phyloP scores from a whole-genome alignment of 177 flowering plant species.

The Telopea speciosissima region DNA sequence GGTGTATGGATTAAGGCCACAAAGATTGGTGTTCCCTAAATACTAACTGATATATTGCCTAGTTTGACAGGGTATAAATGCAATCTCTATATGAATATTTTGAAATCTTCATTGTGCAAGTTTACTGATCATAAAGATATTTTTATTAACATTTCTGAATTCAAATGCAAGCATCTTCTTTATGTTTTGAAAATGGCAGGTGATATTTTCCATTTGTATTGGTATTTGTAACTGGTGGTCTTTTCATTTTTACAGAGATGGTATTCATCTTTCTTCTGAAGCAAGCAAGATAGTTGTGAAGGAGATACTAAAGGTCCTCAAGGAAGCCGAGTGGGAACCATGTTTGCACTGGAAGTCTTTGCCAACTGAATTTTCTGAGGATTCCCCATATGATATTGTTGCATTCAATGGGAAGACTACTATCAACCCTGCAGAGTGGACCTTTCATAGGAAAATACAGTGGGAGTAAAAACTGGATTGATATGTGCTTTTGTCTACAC shows the following conservation, averaged over 20 bases:
- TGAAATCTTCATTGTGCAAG: not conserved
- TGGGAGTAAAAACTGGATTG: constrained; percentile 45
- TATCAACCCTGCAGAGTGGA: constrained; percentile 65
- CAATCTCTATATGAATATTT: not conserved
- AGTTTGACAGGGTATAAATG: too few species aligned
- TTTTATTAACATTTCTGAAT: not conserved
- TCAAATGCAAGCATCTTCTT: not conserved
- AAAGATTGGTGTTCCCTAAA: too few species aligned
- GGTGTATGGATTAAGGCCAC: too few species aligned
- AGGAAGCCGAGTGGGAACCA: constrained; percentile 80
- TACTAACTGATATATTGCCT: too few species aligned
- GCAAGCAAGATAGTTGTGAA: constrained; percentile 82
- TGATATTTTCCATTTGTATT: not conserved
- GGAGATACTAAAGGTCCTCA: constrained; percentile 73
- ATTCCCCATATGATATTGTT: constrained; percentile 67
- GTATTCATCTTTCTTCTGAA: constrained; percentile 72
- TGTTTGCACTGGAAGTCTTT: constrained; percentile 72
- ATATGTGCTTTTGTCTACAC: not conserved
- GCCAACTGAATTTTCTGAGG: constrained; percentile 73
- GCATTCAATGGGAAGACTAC: constrained; percentile 55
- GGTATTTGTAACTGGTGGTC: not conserved
- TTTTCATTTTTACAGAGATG: constrained; percentile 41
- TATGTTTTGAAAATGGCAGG: not conserved
- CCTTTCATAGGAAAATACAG: constrained; percentile 53
- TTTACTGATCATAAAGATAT: not conserved